Base-by-base conservation (phyloP, 1,139 yeast species). In the Diutina neorugosa region DNA sequence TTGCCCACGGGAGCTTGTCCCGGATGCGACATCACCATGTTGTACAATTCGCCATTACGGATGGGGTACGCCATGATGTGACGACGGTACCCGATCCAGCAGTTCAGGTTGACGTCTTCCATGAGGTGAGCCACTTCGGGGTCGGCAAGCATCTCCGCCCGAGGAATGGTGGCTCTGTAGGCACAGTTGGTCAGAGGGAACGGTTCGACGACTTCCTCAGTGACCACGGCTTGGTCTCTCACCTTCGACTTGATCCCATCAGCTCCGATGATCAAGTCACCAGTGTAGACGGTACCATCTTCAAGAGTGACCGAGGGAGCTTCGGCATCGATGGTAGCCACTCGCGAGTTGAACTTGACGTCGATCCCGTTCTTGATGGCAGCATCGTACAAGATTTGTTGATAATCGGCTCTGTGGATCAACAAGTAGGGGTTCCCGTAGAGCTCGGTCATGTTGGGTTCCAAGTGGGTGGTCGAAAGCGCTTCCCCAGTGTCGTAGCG, bases 261-360 rank as follows among this genome's bases (percentile, higher is more conserved):
- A 44, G 71, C 71, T 7, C 72, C 75, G 49, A 70, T 58, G 14
- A 71, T 60, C 40, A 70, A 59, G 57, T 70, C 75, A 9, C 64
- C 72, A 2, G 59, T 53, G 52, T 59, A 61, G 4, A 50, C 55
- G 2, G 54, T 55, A 9, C 69, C 70, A 50, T 59, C 59, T 14
- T 60, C 56, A 14, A 64, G 60, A 14, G 59, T 58, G n/a, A 68
- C 65, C 3, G 60, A 55, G 4, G 59, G 57, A 4, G 60, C 56
- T 8, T 60, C 59, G 51, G 61, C 65, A 53, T 68, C 67, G 25
- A 65, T 60, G 9, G 55, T 51, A 19, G 54, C 56, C 16, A 68
- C 69, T 21, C 62, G 59, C n/a, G 62, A 57, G 52, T 61, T 59
- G 50, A 61, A 58, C 21, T 53, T 49, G 42, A 65, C 57, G 31